Base-by-base conservation (phyloP, 169 alveolate genomes). In the Cryptosporidium parvum region DNA sequence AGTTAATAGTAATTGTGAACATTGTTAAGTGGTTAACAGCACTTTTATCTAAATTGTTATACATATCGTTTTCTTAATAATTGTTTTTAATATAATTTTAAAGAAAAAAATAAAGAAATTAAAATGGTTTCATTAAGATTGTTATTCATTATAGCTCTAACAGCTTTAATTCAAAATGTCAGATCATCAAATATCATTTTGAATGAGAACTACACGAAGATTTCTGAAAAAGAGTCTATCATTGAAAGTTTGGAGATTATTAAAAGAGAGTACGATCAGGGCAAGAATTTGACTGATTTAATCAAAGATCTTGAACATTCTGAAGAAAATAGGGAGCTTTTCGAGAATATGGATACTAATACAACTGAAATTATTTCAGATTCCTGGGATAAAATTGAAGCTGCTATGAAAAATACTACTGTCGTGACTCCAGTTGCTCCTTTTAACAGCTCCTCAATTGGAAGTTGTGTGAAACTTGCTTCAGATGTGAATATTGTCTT, bases 401-500 rank as follows among this genome's bases (percentile, higher is more conserved):
- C 37, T 6, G 75, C 67, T 6, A 18, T 80, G 58, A 80, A 80
- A 26, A 61, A 29, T 16, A 80, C 89, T 14, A 80, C 65, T 65
- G 12, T 29, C 0, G 5, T 5, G 4, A 62, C 89, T 6, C 89
- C 89, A 9, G 6, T 21, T 14, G 69, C 89, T 23, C 89, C 89
- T 12, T 80, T 80, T 21, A 80, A 39, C 62, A 80, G 39, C 10
- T 31, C 65, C 21, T 80, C 89, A 8, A 45, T 18, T 65, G 89
- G 89, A 42, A 51, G 45, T 8, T 80, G 89, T 44, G 68, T 80
- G 10, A 59, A 61, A 23, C 45, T 29, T 12, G 68, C 75, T n/a
- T 61, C 89, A 16, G 89, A 80, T 26, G 75, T 65, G 16, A 33
- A 44, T 0, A 80, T 80, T 3, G 21, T 80, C 6, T 80, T 80